Evolutionary conservation across 1,284 basidiomycete genomes (phyloP), one percentile per base, ranked within the genome.

Genomic region (Trichosporon ovoides): DNA sequence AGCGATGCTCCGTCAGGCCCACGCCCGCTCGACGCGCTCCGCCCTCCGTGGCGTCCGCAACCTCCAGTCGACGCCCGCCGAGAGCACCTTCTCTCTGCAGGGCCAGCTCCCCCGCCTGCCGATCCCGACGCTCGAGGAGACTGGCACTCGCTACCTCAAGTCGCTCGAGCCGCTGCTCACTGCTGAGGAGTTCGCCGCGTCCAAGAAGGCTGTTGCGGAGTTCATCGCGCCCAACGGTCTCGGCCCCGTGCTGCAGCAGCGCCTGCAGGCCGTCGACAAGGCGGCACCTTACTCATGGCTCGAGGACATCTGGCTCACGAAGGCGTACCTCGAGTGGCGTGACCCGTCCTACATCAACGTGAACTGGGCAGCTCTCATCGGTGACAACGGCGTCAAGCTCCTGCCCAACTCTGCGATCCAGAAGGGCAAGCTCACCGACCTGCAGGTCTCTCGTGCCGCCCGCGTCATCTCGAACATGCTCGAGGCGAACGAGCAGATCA

Each of bases 241-340:
- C 18, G 58, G 58, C 31, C 58, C 58, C 16, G 55, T 40, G 20
- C 54, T 60, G 7, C 58, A 60, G 54, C 16, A 34, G 33, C 58
- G 58, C 33, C 55, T 60, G 43, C 51, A 48, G 10, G 58, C 24
- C 16, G 43, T 60, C 54, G 58, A 60, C 55, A 43, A 48, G 43
- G 55, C 54, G 16, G 58, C 58, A 14, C 51, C 54, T 1, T 40
- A 53, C 46, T 52, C 49, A 18, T 60, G 58, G 58, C 58, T 60
- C 58, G 58, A 60, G 51, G 55, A 60, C 51, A 60, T 60, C 31
- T 60, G 58, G 58, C 58, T 60, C 36, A 38, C 52, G 3, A 60
- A 60, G 58, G 58, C 58, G 31, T 60, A 60, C 52, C 55, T 60
- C 51, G 58, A 60, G 33, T 60, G 46, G 43, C 58, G 58, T 14